Base-by-base conservation (phyloP, 306 rosid genomes). In the Senna siamea region DNA sequence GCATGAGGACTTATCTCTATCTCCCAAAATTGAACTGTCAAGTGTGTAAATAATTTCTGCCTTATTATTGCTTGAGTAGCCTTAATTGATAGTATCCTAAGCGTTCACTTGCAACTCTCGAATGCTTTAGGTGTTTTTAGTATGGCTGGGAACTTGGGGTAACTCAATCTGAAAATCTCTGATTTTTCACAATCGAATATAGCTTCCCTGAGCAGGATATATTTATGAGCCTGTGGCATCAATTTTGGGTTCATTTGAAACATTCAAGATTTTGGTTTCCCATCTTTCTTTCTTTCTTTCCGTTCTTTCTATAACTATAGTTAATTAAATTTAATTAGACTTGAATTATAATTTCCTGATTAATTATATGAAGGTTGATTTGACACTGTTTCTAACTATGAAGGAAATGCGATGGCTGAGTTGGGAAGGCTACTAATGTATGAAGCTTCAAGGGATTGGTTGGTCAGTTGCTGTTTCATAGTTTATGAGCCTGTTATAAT, bases 321-420 rank as follows among this genome's bases (percentile, higher is more conserved):
- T 68, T 52, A 59, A 50, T 70, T 72, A 41, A 54, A n/a, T 6
- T 70, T 34, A 46, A 9, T 37, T 15, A 11, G 1, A 64, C 20
- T 22, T 64, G 40, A 41, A 43, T 58, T 58, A 47, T 44, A 75
- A 48, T 61, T 50, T 51, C 60, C 35, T 5, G 57, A 72, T 67
- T 41, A 40, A 23, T 38, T n/a, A 18, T 59, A 3, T 18, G 63
- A 53, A 56, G 47, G 52, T 68, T 32, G 38, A 54, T 51, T 72
- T 82, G 70, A 40, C 70, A 52, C 53, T 19, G 20, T 19, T 76
- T 73, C 17, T 13, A 66, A 35, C 79, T 11, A 72, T 81, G 65
- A 78, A 92, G 99, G 84, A 89, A 94, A 81, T 86, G 99, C 99
- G 15, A 84, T 94, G 99, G 95, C 93, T 37, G 99, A 94, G 85